Conservation (phyloP, 306 rosid species). For the Rosa lucieae region DNA sequence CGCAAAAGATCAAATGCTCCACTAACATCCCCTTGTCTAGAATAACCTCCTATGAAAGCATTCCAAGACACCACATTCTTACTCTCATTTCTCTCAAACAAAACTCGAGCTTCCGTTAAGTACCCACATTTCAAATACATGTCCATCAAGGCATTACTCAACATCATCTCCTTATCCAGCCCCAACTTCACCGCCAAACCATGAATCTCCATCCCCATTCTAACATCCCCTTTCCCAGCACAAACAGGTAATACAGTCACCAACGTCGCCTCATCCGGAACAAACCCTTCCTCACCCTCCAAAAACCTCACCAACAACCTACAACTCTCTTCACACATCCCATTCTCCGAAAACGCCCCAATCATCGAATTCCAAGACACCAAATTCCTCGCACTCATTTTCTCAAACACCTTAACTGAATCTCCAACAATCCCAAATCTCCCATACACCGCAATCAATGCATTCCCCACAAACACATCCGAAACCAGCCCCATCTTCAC, state of each 20-base stretch:
- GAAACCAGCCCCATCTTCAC: constrained; percentile 50
- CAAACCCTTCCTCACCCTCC: constrained; percentile 38
- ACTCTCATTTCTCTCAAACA: constrained; percentile 48
- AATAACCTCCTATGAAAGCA: constrained; percentile 62
- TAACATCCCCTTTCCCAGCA: constrained; percentile 45
- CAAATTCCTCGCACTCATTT: constrained; percentile 59
- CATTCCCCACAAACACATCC: constrained; percentile 73
- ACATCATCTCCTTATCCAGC: constrained; percentile 46
- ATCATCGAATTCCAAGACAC: constrained; percentile 82
- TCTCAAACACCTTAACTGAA: constrained; percentile 55
- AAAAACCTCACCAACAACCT: constrained; percentile 43
- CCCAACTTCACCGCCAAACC: constrained; percentile 68
- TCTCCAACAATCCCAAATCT: constrained; percentile 49
- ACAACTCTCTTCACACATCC: constrained; percentile 39
- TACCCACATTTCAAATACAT: constrained; percentile 78
- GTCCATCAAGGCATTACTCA: constrained; percentile 64
- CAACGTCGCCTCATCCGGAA: constrained; percentile 71
- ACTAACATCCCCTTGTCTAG: constrained; percentile 53
- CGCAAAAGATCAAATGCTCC: constrained; percentile 53
- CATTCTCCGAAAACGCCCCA: constrained; percentile 56
- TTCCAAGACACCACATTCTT: constrained; percentile 83
- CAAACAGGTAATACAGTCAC: constrained; percentile 67
- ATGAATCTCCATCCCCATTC: constrained; percentile 65
- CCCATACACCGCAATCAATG: constrained; percentile 65
- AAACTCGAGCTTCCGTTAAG: constrained; percentile 39